A percentile compares a stretch with the other conserved stretches of the same genome.
phyloP scores from a whole-genome alignment of 129 eudicot genomes.

The Artemisia annua region DNA sequence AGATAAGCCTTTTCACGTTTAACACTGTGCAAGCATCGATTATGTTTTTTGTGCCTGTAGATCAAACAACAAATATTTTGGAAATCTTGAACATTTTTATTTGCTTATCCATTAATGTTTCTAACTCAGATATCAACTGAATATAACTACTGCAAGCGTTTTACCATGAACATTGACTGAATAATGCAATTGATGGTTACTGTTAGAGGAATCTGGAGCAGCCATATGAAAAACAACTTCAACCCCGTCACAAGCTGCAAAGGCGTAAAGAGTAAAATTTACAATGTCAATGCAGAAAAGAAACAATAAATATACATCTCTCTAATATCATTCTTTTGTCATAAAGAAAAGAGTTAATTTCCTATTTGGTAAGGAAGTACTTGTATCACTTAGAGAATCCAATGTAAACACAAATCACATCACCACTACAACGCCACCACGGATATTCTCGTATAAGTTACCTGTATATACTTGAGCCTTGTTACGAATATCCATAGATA shows the following conservation, averaged over 20 bases:
- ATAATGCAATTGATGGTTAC: constrained; percentile 73
- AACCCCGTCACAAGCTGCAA: constrained; percentile 83
- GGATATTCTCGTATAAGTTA: background rate
- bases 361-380: constrained; percentile 1
- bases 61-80: constrained; percentile 13
- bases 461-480: constrained; percentile 84
- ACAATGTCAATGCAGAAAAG: constrained; percentile 10
- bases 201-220: constrained; percentile 87
- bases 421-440: no score
- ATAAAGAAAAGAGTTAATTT: no score
- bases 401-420: no score
- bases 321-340: background rate
- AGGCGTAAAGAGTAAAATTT: background rate
- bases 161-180: constrained; percentile 88
- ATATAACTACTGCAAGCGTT: background rate
- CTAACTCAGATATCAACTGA: background rate
- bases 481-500: constrained; percentile 78
- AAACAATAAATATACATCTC: no score
- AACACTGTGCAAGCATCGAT: constrained; percentile 82
- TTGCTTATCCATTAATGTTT: constrained; percentile 9
- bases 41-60: constrained; percentile 78
- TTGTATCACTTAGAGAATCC: background rate
- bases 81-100: background rate
- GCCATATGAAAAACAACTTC: constrained; percentile 99
- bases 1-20: constrained; percentile 76